Base-by-base conservation (phyloP, 768 basidiomycete species). In the Pulveroboletus sp. region DNA sequence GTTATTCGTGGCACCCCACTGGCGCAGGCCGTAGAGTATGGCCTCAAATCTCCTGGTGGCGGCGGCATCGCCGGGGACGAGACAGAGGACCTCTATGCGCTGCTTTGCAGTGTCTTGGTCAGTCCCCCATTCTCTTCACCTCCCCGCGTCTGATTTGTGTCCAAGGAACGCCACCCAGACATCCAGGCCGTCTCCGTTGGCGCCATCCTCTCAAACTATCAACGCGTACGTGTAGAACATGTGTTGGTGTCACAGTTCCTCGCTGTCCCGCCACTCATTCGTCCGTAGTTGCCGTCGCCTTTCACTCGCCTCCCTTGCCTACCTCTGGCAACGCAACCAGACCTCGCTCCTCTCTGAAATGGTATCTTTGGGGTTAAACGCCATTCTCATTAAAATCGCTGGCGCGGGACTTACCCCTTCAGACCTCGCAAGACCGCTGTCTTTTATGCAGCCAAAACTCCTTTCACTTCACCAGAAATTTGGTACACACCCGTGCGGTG, bases 141-240 rank as follows among this genome's bases (percentile, higher is more conserved):
- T 36, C 35, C 24, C 29, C 36, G 23, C 47, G 38, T 27, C 47
- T 59, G 11, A 46, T 29, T 32, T 6, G 5, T 48, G 21, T 29
- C 19, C 25, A 55, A 94, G 93, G 65, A 71, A 11, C 73, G 75
- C 40, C 88, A 93, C 66, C 92, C 93, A 4, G 87, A 92, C 45
- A 69, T 94, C 19, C 73, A 85, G 65, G 95, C 83, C 9, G 87
- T 98, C 21, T 90, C 94, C 9, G 92, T 94, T 19, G 97, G 97
- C 4, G 94, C 97, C 6, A 99, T 99, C 51, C 79, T 98, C 27
- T 98, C 97, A 24, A 95, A 92, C 64, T 99, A 99, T 62, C 97
- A 99, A 61, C 81, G 97, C 21, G 85, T 97, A 16, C 82, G 97
- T 45, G 94, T 99, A 12, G 97, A 99, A 69, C 94, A 99, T 77